These are phyloP conservation scores for Leptographium radiaticola DNA, from an alignment of 2,329 filamentous ascomycete species.

Conservation along the genomic window DNA sequence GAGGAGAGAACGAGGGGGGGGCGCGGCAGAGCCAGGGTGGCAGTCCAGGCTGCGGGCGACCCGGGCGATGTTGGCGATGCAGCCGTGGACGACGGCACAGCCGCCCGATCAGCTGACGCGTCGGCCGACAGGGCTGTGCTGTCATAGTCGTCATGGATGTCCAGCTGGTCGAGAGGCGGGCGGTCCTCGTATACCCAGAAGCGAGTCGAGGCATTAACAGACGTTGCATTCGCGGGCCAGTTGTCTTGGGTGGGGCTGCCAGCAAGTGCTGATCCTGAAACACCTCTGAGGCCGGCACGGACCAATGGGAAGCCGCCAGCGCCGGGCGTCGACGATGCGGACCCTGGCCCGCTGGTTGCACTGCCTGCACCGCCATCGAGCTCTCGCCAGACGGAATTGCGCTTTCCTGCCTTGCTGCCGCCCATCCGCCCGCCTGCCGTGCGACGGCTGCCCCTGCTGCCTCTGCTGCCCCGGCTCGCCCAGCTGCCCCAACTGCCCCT, in stretches of 20 bases:
- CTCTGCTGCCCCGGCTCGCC: conserved; percentile 3
- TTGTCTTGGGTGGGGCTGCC: neutral
- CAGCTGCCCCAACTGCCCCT: conserved; percentile 3
- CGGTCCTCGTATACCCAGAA: conserved; percentile 6
- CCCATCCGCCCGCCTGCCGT: neutral
- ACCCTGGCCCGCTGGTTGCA: conserved; percentile 16
- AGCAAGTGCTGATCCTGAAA: conserved; percentile 28
- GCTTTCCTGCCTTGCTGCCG: conserved; percentile 3
- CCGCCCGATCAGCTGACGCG: too few relatives aligned
- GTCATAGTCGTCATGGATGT: neutral
- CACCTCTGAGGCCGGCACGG: conserved; percentile 21
- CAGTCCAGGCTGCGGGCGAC: neutral
- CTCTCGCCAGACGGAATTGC: conserved; percentile 9
- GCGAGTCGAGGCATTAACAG: conserved; percentile 21
- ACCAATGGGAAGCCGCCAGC: conserved; percentile 23
- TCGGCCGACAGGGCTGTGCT: neutral
- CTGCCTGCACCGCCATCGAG: conserved; percentile 13
- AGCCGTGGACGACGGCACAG: neutral
- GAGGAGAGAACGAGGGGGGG: neutral
- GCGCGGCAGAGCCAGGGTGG: neutral
- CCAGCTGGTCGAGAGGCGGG: neutral
- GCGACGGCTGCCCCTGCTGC: conserved; percentile 1
- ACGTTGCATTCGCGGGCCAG: conserved; percentile 5
- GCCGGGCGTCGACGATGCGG: conserved; percentile 21
- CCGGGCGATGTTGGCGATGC: neutral